These are phyloP conservation scores for Aspergillus bridgeri DNA, from an alignment of 495 filamentous ascomycete species.

Conservation along the genomic window DNA sequence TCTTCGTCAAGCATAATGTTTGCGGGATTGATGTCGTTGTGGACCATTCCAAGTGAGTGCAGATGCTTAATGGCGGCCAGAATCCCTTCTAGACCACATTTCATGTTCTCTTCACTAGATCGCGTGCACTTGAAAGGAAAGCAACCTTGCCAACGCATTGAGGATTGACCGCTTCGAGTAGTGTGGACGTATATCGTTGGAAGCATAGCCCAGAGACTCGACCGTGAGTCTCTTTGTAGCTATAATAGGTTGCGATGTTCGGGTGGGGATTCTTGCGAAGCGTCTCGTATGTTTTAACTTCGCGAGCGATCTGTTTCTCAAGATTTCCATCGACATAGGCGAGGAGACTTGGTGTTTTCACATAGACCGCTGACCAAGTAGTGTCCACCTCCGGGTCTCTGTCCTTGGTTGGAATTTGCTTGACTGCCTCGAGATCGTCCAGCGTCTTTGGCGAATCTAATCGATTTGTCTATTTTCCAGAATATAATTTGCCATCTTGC, in stretches of 20 bases:
- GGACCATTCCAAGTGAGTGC: slow-evolving; percentile 31
- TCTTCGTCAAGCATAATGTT: slow-evolving; percentile 39
- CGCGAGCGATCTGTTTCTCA: slow-evolving; percentile 19
- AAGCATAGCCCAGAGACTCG: slow-evolving; percentile 38
- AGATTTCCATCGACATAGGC: slow-evolving; percentile 17
- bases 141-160: slow-evolving; percentile 12
- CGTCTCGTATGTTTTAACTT: slow-evolving; percentile 29
- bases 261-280: slow-evolving; percentile 35
- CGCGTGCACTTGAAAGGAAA: slow-evolving; percentile 20
- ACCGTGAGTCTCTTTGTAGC: slow-evolving; percentile 26
- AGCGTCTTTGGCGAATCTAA: slow-evolving; percentile 13
- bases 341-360: slow-evolving; percentile 27
- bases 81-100: slow-evolving; percentile 21
- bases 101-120: slow-evolving; percentile 17
- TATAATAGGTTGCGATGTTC: slow-evolving; percentile 37
- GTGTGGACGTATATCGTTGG: slow-evolving; percentile 32
- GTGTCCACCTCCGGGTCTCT: slow-evolving; percentile 14
- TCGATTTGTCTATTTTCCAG: slow-evolving; percentile 22
- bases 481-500: slow-evolving; percentile 22
- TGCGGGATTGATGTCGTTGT: slow-evolving; percentile 38
- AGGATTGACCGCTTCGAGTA: slow-evolving; percentile 29
- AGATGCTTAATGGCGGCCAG: slow-evolving; percentile 36
- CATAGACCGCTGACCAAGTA: slow-evolving; percentile 21
- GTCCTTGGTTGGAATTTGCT: slow-evolving; percentile 19
- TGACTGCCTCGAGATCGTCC: slow-evolving; percentile 19